A percentile compares a stretch with the other conserved stretches of the same genome.
phyloP scores from a whole-genome alignment of 23 red algal genomes.

The Agarophyton chilense region DNA sequence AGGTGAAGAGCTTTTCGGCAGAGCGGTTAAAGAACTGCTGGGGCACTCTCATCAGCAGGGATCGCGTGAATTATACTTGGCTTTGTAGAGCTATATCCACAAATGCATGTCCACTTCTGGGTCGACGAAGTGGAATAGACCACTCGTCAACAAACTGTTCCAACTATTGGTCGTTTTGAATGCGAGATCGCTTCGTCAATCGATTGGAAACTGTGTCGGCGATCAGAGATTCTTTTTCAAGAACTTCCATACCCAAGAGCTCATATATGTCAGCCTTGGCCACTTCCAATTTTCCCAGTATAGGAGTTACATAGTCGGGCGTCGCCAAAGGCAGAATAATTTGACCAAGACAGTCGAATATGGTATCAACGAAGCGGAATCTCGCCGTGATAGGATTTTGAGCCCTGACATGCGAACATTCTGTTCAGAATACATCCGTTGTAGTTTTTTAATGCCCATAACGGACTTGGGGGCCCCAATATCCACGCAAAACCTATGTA shows the following conservation, averaged over 20 bases:
- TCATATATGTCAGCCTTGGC: background rate
- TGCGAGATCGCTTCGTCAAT: background rate
- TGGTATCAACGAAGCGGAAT: conserved; percentile 5
- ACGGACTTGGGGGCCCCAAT: conserved; percentile 1
- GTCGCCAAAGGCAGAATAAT: background rate
- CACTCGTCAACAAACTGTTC: conserved; percentile 2
- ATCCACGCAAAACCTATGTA: conserved; percentile 4
- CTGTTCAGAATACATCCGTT: background rate
- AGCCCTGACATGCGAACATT: background rate
- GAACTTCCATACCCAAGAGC: conserved; percentile 1
- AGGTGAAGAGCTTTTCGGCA: conserved; percentile 22
- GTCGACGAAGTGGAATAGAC: background rate
- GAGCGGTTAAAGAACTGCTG: conserved; percentile 29
- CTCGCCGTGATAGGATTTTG: background rate
- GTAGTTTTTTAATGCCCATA: background rate
- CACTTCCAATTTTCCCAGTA: background rate
- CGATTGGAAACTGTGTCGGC: background rate
- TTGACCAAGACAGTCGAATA: background rate
- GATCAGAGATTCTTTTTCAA: background rate
- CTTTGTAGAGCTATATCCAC: background rate
- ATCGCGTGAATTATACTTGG: background rate
- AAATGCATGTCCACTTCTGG: conserved; percentile 3
- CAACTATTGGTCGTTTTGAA: background rate
- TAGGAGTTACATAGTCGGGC: background rate
- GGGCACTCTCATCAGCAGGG: background rate